Percentiles rank a stretch among this genome's conserved stretches.
Conservation (phyloP, 805 yeast genomes). For the Candida succiphila region DNA sequence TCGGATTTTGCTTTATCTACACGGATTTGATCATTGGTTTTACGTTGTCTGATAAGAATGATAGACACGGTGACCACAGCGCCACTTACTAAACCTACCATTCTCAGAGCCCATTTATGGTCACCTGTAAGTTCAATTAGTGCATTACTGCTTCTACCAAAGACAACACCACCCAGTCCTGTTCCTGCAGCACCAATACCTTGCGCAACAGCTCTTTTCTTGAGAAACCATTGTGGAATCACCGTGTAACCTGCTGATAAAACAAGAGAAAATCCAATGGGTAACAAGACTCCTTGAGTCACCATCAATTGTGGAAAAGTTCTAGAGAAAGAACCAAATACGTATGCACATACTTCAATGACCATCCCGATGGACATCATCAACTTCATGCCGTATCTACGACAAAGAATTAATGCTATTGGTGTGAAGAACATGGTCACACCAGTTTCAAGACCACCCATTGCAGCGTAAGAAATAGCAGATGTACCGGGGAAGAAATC, state of each 20-base stretch:
- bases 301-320: slow-evolving; percentile 34
- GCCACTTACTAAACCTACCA: slow-evolving; percentile 25
- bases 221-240: slow-evolving; percentile 41
- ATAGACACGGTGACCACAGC: slow-evolving; percentile 11
- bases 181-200: slow-evolving; percentile 42
- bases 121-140: slow-evolving; percentile 30
- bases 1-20: too few species aligned
- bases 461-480: slow-evolving; percentile 40
- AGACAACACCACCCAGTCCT: slow-evolving; percentile 43
- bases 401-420: slow-evolving; percentile 34
- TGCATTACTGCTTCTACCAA: slow-evolving; percentile 30
- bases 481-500: slow-evolving; percentile 38
- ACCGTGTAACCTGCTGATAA: slow-evolving; percentile 24
- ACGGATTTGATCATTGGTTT: slow-evolving; percentile 10
- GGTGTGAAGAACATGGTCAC: slow-evolving; percentile 59
- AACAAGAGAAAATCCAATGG: slow-evolving; percentile 32
- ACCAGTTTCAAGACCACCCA: slow-evolving; percentile 44
- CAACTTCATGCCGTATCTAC: slow-evolving; percentile 37
- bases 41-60: slow-evolving; percentile 12
- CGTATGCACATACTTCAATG: slow-evolving; percentile 28
- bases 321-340: slow-evolving; percentile 34
- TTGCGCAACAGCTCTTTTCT: slow-evolving; percentile 32
- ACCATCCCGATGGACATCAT: slow-evolving; percentile 33
- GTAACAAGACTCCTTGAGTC: slow-evolving; percentile 37
- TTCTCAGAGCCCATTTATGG: slow-evolving; percentile 37